These are phyloP conservation scores for Neofusicoccum ribis DNA, from an alignment of 2,329 filamentous ascomycete species.

Conservation along the genomic window DNA sequence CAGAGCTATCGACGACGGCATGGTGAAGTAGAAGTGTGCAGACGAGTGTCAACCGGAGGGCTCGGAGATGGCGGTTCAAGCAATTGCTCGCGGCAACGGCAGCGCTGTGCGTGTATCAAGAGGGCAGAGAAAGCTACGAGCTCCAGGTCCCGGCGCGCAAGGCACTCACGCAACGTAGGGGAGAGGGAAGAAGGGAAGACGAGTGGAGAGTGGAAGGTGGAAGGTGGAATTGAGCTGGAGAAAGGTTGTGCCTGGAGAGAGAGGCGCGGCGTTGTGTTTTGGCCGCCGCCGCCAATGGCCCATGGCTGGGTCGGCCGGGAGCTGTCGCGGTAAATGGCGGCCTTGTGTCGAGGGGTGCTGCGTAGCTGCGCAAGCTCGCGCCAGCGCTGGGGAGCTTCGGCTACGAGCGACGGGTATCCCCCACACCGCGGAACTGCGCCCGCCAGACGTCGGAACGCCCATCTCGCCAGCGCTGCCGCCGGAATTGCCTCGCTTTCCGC, in stretches of 20 bases:
- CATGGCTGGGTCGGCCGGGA: neutral
- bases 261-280: slow-evolving; percentile 7
- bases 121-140: neutral
- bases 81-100: neutral
- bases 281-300: neutral
- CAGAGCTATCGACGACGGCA: slow-evolving; percentile 16
- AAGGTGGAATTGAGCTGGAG: neutral
- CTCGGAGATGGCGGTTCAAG: neutral
- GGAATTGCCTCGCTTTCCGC: no score
- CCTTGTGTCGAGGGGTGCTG: neutral
- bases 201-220: neutral
- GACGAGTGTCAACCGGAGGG: no score
- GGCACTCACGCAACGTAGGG: neutral
- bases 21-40: neutral
- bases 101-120: no score
- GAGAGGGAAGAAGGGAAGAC: neutral
- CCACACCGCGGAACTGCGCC: slow-evolving; percentile 8
- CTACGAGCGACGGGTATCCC: slow-evolving; percentile 15
- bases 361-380: no score
- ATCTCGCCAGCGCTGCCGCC: neutral
- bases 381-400: neutral
- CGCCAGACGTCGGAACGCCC: slow-evolving; percentile 11
- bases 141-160: neutral
- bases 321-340: slow-evolving; percentile 16
- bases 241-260: neutral